Evolutionary conservation across 1,284 basidiomycete genomes (phyloP).

Genomic region (Fistulina hepatica): DNA sequence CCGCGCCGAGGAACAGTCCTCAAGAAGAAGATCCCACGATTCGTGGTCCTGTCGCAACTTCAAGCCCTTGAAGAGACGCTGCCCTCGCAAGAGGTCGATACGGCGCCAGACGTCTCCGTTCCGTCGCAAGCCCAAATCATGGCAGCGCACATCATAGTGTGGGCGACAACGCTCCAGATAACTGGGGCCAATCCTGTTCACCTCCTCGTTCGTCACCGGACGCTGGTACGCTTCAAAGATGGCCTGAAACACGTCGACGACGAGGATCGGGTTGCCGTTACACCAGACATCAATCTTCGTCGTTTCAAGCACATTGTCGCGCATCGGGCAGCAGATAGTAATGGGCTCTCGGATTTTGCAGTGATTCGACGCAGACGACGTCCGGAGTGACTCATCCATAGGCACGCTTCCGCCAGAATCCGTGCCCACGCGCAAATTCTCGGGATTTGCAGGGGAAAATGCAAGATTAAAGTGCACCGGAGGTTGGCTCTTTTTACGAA

Average conservation of each 20-base stretch:
- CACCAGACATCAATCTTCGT: too few species aligned
- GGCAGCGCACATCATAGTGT: conserved; percentile 36
- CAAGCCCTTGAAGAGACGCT: conserved; percentile 32
- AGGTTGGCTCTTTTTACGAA: not conserved
- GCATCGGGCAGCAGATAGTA: conserved; percentile 8
- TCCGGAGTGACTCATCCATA: conserved; percentile 1
- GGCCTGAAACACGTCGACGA: conserved; percentile 2
- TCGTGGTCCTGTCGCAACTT: conserved; percentile 14
- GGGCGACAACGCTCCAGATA: conserved; percentile 26
- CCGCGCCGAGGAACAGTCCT: too few species aligned
- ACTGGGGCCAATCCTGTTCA: conserved; percentile 20
- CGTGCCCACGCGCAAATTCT: conserved; percentile 3
- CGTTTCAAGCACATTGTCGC: not conserved
- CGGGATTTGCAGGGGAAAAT: conserved; percentile 5
- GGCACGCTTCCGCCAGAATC: not conserved
- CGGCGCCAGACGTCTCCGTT: too few species aligned
- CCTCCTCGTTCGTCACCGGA: conserved; percentile 33
- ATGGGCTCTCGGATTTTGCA: conserved; percentile 7
- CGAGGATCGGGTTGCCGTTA: too few species aligned
- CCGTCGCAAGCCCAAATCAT: conserved; percentile 36
- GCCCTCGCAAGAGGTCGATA: conserved; percentile 38
- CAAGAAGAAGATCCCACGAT: too few species aligned
- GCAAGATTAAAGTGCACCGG: conserved; percentile 10
- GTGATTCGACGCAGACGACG: conserved; percentile 10
- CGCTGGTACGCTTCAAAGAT: conserved; percentile 14